Conservation (phyloP, 2,329 filamentous ascomycete genomes). For the Escovopsis sp. region DNA sequence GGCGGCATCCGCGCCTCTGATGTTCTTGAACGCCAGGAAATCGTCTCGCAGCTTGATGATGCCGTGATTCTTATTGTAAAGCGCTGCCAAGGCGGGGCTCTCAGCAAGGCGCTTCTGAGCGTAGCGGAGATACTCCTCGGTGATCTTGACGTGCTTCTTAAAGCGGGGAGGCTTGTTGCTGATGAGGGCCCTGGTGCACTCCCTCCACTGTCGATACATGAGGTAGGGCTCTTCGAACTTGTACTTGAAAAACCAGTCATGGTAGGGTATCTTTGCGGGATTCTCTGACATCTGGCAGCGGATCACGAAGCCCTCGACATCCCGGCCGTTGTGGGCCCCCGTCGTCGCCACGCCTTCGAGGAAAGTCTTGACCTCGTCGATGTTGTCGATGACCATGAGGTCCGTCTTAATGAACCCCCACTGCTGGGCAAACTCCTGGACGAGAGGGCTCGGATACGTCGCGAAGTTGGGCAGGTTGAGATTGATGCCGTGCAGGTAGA, state of each 20-base stretch:
- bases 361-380: constrained; percentile 61
- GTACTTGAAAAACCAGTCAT: constrained; percentile 99
- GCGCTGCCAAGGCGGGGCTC: constrained; percentile 50
- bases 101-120: constrained; percentile 57
- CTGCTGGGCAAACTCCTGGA: constrained; percentile 74
- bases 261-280: constrained; percentile 37
- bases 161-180: constrained; percentile 54
- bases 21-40: constrained; percentile 67
- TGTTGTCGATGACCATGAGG: constrained; percentile 60
- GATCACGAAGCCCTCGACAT: constrained; percentile 94
- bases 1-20: constrained; percentile 82
- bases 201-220: constrained; percentile 97
- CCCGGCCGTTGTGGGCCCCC: constrained; percentile 75
- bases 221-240: constrained; percentile 98
- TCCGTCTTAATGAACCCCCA: constrained; percentile 93
- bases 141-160: constrained; percentile 81
- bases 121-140: constrained; percentile 76
- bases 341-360: constrained; percentile 75
- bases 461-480: constrained; percentile 84
- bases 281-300: constrained; percentile 59
- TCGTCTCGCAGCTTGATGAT: constrained; percentile 85
- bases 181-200: constrained; percentile 87
- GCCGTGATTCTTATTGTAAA: constrained; percentile 78
- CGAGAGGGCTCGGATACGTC: constrained; percentile 68
- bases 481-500: constrained; percentile 94